Evolutionary conservation across 2,329 filamentous ascomycete genomes (phyloP).

Genomic region (Diaporthe ampelina): DNA sequence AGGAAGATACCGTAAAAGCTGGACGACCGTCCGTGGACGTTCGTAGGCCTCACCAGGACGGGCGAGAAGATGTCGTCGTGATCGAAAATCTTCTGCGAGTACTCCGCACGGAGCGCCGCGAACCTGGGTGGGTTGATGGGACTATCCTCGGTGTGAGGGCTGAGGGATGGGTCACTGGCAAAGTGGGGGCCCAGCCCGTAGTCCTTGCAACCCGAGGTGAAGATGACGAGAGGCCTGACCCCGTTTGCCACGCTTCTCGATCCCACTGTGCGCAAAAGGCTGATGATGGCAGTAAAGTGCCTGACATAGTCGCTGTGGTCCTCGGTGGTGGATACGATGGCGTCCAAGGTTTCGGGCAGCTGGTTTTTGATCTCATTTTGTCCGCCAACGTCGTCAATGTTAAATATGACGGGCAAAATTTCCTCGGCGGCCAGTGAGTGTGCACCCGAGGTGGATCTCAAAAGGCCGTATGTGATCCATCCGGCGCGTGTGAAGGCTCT

Average conservation of each 20-base stretch:
- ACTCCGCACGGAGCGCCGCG: constrained; percentile 50
- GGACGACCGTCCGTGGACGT: constrained; percentile 60
- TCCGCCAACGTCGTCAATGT: constrained; percentile 51
- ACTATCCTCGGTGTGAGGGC: constrained; percentile 59
- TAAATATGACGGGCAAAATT: constrained; percentile 55
- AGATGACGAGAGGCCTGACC: constrained; percentile 58
- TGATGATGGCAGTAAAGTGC: constrained; percentile 55
- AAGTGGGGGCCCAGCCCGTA: constrained; percentile 55
- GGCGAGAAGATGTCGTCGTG: constrained; percentile 57
- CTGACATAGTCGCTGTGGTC: constrained; percentile 54
- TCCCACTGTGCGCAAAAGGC: constrained; percentile 53
- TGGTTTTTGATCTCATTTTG: constrained; percentile 47
- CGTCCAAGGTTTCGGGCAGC: constrained; percentile 54
- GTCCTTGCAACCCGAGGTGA: constrained; percentile 65
- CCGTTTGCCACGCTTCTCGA: constrained; percentile 50
- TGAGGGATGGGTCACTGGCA: constrained; percentile 53
- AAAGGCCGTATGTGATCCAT: constrained; percentile 60
- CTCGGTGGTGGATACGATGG: constrained; percentile 59
- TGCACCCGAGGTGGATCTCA: constrained; percentile 52
- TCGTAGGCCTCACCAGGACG: constrained; percentile 60
- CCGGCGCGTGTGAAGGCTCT: constrained; percentile 61
- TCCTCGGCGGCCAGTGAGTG: constrained; percentile 52
- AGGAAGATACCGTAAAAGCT: constrained; percentile 60
- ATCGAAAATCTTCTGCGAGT: constrained; percentile 54
- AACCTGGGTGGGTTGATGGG: constrained; percentile 51